These are phyloP conservation scores for Cutaneotrichosporon sp. DNA, from an alignment of 1,284 basidiomycete genomes.

Conservation along the genomic window DNA sequence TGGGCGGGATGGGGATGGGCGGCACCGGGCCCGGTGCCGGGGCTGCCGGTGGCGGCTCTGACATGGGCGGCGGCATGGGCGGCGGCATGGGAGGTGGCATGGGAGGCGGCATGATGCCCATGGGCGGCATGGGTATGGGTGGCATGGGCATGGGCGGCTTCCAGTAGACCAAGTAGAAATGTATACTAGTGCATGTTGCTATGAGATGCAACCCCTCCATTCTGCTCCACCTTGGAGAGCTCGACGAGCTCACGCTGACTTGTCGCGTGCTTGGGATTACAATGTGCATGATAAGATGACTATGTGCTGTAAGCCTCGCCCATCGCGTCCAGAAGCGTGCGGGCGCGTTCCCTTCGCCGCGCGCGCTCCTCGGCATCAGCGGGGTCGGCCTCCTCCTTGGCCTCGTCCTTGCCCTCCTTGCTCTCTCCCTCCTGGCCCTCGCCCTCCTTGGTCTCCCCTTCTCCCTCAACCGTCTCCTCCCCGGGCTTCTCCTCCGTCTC, in stretches of 20 bases:
- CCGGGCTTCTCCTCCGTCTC: background rate
- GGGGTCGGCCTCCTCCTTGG: constrained; percentile 11
- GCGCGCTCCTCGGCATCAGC: constrained; percentile 3
- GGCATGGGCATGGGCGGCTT: constrained; percentile 11
- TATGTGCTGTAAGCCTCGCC: constrained; percentile 7
- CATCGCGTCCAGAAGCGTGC: constrained; percentile 26
- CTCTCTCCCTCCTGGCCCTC: background rate
- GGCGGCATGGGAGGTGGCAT: background rate
- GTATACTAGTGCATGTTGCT: constrained; percentile 1
- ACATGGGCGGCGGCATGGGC: background rate
- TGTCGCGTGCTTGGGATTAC: too few species aligned
- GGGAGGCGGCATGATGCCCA: background rate
- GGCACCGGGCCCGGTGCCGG: too few species aligned
- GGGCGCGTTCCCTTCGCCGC: constrained; percentile 25
- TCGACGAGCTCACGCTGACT: too few species aligned
- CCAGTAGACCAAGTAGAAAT: constrained; percentile 3
- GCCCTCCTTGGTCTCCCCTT: background rate
- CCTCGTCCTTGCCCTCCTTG: constrained; percentile 10
- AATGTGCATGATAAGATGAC: background rate
- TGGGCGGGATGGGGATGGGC: background rate
- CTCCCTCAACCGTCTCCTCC: background rate
- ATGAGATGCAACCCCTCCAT: background rate
- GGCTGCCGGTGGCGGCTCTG: constrained; percentile 1
- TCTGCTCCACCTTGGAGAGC: too few species aligned
- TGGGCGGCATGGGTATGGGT: constrained; percentile 7